A percentile compares a stretch with the other conserved stretches of the same genome.
phyloP scores from a whole-genome alignment of 306 rosid species.

The Gynostemma pentaphyllum region DNA sequence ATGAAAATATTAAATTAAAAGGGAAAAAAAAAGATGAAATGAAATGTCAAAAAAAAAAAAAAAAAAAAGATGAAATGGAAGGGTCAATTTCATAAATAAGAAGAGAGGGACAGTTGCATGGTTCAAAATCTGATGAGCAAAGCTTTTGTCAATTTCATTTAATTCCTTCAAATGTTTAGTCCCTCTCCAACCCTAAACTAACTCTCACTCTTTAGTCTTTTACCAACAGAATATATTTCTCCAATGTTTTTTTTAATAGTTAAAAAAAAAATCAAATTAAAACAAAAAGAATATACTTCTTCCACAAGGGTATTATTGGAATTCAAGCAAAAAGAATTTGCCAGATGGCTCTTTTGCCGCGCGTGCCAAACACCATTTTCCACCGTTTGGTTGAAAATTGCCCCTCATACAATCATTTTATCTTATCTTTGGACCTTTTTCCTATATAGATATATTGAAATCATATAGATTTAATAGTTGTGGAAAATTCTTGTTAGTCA shows the following conservation, averaged over 20 bases:
- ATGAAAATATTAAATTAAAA: not conserved
- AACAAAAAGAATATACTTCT: not conserved
- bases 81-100: conserved; percentile 6
- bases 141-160: not conserved
- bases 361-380: conserved; percentile 8
- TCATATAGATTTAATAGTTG: no score
- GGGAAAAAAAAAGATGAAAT: not conserved
- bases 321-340: not conserved
- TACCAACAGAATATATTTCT: conserved; percentile 1
- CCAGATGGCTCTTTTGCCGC: not conserved
- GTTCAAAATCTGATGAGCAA: not conserved
- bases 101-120: not conserved
- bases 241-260: not conserved
- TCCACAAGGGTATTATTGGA: conserved; percentile 3
- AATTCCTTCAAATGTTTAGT: not conserved
- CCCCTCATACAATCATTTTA: not conserved
- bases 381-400: not conserved
- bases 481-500: no score
- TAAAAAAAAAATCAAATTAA: not conserved
- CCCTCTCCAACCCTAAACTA: not conserved
- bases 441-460: no score
- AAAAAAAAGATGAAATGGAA: not conserved
- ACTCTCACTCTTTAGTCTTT: no score
- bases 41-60: not conserved
- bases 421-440: not conserved